Conservation (phyloP, 495 filamentous ascomycete genomes). For the Talaromyces trachyspermus region DNA sequence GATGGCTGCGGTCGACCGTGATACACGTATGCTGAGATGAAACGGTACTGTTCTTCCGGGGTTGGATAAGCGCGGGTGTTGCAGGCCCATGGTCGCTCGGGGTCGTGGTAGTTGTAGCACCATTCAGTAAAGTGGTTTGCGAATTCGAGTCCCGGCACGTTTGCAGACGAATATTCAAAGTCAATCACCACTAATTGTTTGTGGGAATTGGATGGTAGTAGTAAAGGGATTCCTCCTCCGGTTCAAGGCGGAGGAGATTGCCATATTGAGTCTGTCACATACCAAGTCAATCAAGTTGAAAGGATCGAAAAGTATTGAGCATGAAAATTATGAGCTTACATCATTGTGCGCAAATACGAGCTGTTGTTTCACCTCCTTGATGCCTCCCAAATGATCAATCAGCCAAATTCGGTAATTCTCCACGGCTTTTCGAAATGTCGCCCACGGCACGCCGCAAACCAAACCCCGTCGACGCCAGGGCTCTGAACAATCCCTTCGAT, state of each 20-base stretch:
- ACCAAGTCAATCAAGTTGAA: constrained; percentile 14
- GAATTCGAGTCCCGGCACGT: constrained; percentile 81
- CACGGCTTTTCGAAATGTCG: constrained; percentile 64
- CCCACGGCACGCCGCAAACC: constrained; percentile 82
- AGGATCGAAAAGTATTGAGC: neutral
- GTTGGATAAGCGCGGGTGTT: constrained; percentile 67
- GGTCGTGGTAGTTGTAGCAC: constrained; percentile 94
- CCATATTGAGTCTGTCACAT: constrained; percentile 82
- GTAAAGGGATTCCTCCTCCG: constrained; percentile 79
- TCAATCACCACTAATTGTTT: constrained; percentile 96
- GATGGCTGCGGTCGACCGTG: constrained; percentile 58
- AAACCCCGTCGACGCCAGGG: constrained; percentile 62
- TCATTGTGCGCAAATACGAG: constrained; percentile 97
- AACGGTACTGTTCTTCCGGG: constrained; percentile 70
- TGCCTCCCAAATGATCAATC: constrained; percentile 59
- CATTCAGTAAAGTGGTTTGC: constrained; percentile 98
- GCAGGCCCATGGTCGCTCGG: constrained; percentile 54
- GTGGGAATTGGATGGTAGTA: constrained; percentile 83
- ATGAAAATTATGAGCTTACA: no score
- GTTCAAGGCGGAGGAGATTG: constrained; percentile 87
- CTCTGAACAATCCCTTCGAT: constrained; percentile 31
- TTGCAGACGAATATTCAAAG: constrained; percentile 95
- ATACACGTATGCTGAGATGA: constrained; percentile 78
- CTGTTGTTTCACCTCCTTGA: constrained; percentile 55
- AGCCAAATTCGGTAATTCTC: constrained; percentile 74